Base-by-base conservation (phyloP, 106 monocot genomes). In the Ottelia alismoides region DNA sequence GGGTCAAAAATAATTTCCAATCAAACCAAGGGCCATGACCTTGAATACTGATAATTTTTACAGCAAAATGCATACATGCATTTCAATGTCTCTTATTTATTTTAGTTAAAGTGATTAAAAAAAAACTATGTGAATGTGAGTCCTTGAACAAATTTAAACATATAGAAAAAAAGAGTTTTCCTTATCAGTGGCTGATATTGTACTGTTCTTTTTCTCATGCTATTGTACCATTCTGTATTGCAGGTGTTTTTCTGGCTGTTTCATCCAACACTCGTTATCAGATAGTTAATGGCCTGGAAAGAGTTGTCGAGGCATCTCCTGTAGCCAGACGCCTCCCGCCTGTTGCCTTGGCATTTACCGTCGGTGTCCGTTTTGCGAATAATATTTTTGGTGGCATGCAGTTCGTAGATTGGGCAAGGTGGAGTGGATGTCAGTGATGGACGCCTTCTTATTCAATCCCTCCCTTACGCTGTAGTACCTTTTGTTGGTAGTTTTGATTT, bases 261-360 rank as follows among this genome's bases (percentile, higher is more conserved):
- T 93, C 87, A 27, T 93, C 92, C 25, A 87, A 93, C 64, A 87
- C 80, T 2, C 73, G 92, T 10, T 93, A 93, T 52, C 92, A 93
- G 64, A 81, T 93, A 14, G 59, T 93, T 57, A 93, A 93, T 55
- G 83, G 87, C 22, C 61, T 87, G 45, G 92, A 93, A 58, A 63
- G 43, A 3, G 47, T 83, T 2, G 92, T 93, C 10, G 92, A 93
- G 70, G 63, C 77, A 25, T 84, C 83, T 9, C 66, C 83, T 14
- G 22, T 75, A 0, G 77, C 80, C 19, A 87, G 57, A 73, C 63
- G 75, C 12, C 31, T 73, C 16, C 92, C 92, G 16, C 56, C 69
- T 20, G 27, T 84, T 2, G 77, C 87, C 21, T 59, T 93, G 83
- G 83, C 79, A 35, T 93, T 93, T 70, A 93, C 92, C 10, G 77